Evolutionary conservation across 177 flowering plant genomes (phyloP).

Genomic region (Vitis hybrid): DNA sequence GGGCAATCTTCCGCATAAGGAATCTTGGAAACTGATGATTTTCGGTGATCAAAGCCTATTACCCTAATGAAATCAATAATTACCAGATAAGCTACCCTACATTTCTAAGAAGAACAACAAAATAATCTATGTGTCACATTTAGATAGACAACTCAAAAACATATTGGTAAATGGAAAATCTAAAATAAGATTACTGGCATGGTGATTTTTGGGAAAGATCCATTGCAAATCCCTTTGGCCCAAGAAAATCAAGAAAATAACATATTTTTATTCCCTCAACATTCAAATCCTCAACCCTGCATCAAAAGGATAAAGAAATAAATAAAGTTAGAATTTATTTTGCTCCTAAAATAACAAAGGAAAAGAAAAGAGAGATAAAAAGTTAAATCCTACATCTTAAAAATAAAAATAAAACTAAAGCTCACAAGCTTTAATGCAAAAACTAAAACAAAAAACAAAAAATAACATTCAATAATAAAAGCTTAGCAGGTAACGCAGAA

Average conservation of each 20-base stretch:
- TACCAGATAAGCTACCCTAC: not conserved
- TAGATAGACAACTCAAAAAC: not conserved
- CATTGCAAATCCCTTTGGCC: constrained; percentile 62
- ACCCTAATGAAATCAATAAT: constrained; percentile 40
- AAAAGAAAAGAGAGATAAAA: too few relatives aligned
- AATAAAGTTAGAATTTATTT: not conserved
- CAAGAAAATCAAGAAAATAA: constrained; percentile 82
- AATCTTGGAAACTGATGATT: constrained; percentile 36
- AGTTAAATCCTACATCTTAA: too few relatives aligned
- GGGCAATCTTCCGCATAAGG: constrained; percentile 28
- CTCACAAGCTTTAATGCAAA: too few relatives aligned
- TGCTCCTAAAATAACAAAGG: too few relatives aligned
- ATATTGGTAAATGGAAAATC: not conserved
- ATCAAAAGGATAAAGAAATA: not conserved
- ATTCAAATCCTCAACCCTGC: constrained; percentile 69
- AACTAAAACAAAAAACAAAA: too few relatives aligned
- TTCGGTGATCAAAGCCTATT: constrained; percentile 77
- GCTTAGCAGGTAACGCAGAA: too few relatives aligned
- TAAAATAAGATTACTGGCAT: constrained; percentile 44
- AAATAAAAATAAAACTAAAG: too few relatives aligned
- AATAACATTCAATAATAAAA: too few relatives aligned
- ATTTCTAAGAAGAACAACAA: not conserved
- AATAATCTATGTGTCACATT: not conserved
- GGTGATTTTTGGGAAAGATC: constrained; percentile 43
- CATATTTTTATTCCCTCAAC: constrained; percentile 62